Evolutionary conservation across 2,329 filamentous ascomycete species (phyloP), one percentile per base, ranked within the genome.

Genomic region (Colletotrichum noveboracense): DNA sequence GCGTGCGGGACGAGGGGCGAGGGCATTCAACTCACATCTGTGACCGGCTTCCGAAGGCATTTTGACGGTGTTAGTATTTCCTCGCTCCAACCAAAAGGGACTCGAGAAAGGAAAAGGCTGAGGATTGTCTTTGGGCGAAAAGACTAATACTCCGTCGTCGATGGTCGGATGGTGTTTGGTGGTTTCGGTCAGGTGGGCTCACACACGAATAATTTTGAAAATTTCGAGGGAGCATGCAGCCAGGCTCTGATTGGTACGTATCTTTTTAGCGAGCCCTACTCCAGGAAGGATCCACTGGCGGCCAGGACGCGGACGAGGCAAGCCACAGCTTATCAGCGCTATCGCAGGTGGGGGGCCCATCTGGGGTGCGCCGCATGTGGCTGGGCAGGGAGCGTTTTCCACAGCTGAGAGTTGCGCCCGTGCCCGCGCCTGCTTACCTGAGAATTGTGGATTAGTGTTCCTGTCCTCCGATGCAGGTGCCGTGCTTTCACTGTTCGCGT

Each of bases 1-100:
- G n/a, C 21, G 26, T 67, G 32, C 16, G 32, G 24, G 21, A 56
- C 13, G 38, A 21, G 34, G 62, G 58, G 68, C 67, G 67, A 69
- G 30, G 65, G 73, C 60, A 77, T 78, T 77, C 79, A 80, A 94
- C 94, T 94, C 89, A 96, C 94, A 91, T 94, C 94, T 93, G 93
- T 96, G 94, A 89, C 94, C 94, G 86, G 93, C 91, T 92, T 95
- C 94, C 86, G 94, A 93, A 94, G 94, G 92, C 94, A 97, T 97
- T 88, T 92, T 96, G 93, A 89, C 88, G 88, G 86, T 83, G 80
- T 83, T 82, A 82, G 80, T 83, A 21, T 84, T 84, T 84, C 84
- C 83, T 84, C 86, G 87, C 86, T 87, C 85, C 84, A 84, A 87
- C 84, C 85, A 82, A 84, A 82, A 80, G 83, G 81, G 82, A 83